Conservation (phyloP, 2,329 filamentous ascomycete species). For the Xylogone sp. region DNA sequence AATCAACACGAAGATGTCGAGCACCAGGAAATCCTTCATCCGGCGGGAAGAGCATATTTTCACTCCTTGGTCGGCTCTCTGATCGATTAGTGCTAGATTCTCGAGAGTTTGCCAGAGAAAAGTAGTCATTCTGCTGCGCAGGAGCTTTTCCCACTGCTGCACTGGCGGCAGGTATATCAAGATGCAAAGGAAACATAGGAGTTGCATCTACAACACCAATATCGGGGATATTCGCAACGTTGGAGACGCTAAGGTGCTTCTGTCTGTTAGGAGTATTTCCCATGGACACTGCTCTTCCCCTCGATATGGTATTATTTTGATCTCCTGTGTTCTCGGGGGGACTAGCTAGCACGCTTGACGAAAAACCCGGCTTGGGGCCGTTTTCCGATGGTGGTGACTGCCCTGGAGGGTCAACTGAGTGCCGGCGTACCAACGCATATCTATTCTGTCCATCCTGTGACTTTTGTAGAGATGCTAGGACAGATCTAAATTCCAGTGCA, state of each 20-base stretch:
- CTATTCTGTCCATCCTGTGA: constrained; percentile 72
- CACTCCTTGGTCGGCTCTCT: constrained; percentile 18
- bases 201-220: constrained; percentile 34
- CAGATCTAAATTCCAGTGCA: constrained; percentile 87
- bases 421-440: constrained; percentile 64
- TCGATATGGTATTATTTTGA: constrained; percentile 3
- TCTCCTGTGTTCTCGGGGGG: constrained; percentile 24
- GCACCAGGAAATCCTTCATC: constrained; percentile 33
- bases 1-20: constrained; percentile 20
- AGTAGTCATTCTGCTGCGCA: constrained; percentile 4
- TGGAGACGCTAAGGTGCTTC: constrained; percentile 18
- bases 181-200: constrained; percentile 32
- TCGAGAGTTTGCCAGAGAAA: constrained; percentile 11
- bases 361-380: constrained; percentile 27
- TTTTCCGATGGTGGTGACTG: constrained; percentile 36
- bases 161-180: constrained; percentile 11
- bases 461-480: constrained; percentile 80
- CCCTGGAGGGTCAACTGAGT: constrained; percentile 53
- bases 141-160: constrained; percentile 11
- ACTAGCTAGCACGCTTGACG: constrained; percentile 36
- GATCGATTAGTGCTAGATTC: constrained; percentile 27
- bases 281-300: constrained; percentile 26
- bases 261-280: constrained; percentile 20
- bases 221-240: constrained; percentile 22
- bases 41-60: constrained; percentile 38